These are phyloP conservation scores for Neonectria magnoliae DNA, from an alignment of 2,329 filamentous ascomycete genomes.

Conservation along the genomic window DNA sequence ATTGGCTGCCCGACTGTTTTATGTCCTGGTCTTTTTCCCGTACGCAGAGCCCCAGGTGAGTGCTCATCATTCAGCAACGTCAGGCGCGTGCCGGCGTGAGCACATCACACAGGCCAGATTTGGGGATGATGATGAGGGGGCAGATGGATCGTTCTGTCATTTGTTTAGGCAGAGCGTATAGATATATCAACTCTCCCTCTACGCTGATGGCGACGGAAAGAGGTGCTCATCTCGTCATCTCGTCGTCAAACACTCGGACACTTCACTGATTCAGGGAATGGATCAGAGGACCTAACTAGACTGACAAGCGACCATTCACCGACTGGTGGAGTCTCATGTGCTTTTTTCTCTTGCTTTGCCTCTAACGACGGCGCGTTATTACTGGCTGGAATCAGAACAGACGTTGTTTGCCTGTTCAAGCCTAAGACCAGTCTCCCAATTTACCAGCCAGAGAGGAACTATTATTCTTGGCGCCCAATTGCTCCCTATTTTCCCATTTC, in stretches of 20 bases:
- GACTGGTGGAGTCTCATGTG: conserved; percentile 15
- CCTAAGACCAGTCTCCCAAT: background rate
- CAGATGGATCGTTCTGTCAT: background rate
- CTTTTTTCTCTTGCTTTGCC: background rate
- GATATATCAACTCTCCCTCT: background rate
- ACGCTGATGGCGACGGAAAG: background rate
- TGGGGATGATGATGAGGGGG: background rate
- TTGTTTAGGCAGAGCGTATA: background rate
- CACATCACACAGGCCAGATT: conserved; percentile 20
- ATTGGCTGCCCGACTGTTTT: conserved; percentile 32
- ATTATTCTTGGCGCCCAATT: background rate
- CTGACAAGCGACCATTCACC: conserved; percentile 12
- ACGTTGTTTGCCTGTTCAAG: conserved; percentile 6
- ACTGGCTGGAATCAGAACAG: background rate
- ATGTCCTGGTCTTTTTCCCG: background rate
- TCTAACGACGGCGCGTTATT: conserved; percentile 9
- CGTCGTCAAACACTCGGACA: background rate
- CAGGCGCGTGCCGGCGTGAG: conserved; percentile 20
- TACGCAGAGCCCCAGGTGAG: background rate
- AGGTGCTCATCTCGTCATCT: background rate
- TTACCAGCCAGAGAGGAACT: background rate
- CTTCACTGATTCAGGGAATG: background rate
- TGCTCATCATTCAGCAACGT: conserved; percentile 12
- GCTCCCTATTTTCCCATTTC: too few relatives aligned
- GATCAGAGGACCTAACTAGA: background rate